These are phyloP conservation scores for Rhodotorula sp. DNA, from an alignment of 1,284 basidiomycete genomes.

Conservation along the genomic window DNA sequence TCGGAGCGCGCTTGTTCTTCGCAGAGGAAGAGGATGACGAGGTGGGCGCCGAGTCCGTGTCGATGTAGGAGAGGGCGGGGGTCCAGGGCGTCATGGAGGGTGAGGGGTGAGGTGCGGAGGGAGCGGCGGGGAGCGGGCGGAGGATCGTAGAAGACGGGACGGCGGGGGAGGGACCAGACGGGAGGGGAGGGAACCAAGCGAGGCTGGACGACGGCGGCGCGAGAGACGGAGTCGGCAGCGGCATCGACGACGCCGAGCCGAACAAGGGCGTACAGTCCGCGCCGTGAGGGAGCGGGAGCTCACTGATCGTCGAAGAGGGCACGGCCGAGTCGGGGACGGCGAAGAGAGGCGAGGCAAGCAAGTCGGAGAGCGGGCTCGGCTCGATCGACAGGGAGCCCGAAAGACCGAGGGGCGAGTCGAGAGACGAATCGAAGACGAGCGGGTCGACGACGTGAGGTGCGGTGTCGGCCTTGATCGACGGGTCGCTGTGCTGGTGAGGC, in stretches of 20 bases:
- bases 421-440: constrained; percentile 14
- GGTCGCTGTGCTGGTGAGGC: not conserved
- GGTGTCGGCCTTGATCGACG: too few species aligned
- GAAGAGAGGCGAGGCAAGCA: constrained; percentile 33
- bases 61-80: too few species aligned
- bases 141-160: constrained; percentile 44
- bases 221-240: not conserved
- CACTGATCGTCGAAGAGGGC: constrained; percentile 44
- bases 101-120: constrained; percentile 48
- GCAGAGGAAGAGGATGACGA: not conserved
- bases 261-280: not conserved
- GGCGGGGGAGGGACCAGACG: not conserved
- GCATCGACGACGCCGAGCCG: not conserved
- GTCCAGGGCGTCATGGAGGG: not conserved
- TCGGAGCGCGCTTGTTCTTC: constrained; percentile 4
- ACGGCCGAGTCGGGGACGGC: constrained; percentile 5
- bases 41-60: not conserved
- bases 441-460: not conserved
- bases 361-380: constrained; percentile 24
- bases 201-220: not conserved
- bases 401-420: constrained; percentile 32
- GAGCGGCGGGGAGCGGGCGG: constrained; percentile 50
- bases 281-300: constrained; percentile 47
- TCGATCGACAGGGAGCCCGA: not conserved
- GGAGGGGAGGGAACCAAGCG: constrained; percentile 15